Base-by-base conservation (phyloP, 2,329 filamentous ascomycete species). In the Diaporthe eres region DNA sequence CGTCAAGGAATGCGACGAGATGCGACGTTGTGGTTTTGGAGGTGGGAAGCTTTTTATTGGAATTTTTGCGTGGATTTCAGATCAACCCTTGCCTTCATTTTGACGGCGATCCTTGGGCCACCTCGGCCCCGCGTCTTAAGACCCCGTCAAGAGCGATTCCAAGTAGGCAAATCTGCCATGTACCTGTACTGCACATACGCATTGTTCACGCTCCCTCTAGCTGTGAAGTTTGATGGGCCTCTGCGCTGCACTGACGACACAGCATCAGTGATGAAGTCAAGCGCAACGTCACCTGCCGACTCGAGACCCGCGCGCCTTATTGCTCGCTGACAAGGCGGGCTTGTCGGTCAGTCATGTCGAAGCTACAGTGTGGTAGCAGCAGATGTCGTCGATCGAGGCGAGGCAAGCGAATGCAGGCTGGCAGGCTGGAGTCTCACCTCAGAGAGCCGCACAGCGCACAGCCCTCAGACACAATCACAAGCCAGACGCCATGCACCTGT, bases 381-480 rank as follows among this genome's bases (percentile, higher is more conserved):
- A 39, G 31, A 47, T 53, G 63, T 68, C 63, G 63, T 68, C 47
- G 63, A 53, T 22, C 19, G 19, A 71, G 51, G 39, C 28, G 47
- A 68, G 63, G 15, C 15, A 72, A 34, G 55, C 15, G 28, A 25
- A 25, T 49, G 42, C 28, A 61, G 9, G 47, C 25, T 39, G 28
- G 42, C 28, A 61, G 9, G 47, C 25, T 39, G 28, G 13, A 55
- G 25, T 61, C 57, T 53, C 39, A 73, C 34, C 58, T 65, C 47
- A 68, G 47, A 68, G 57, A 55, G 47, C 37, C 55, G 49, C 51
- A 58, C 55, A 44, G 42, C 17, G 39, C 60, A 65, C 60, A 65
- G 60, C 60, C 60, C 60, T 25, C 25, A 47, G 28, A 34, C 58
- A 63, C 34, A 55, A 73, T 73, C 71, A 73, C 71, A 73, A 73